Evolutionary conservation across 805 yeast genomes (phyloP).

Genomic region (Nakazawaea laoshanensis): DNA sequence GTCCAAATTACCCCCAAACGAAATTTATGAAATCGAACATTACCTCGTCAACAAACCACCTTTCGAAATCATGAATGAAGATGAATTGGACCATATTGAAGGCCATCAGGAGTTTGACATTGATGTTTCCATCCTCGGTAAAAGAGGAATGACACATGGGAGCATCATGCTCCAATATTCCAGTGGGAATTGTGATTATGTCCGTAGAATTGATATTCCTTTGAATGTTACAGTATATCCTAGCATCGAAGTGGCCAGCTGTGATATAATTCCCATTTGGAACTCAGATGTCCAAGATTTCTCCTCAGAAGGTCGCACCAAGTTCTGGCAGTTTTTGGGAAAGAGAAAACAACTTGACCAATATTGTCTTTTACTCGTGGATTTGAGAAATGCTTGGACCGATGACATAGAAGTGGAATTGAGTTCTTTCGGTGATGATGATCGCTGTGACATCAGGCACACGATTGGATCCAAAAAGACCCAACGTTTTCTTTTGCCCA

Average conservation of each 20-base stretch:
- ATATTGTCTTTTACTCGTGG: conserved; percentile 61
- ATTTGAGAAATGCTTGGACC: conserved; percentile 76
- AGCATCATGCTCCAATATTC: conserved; percentile 59
- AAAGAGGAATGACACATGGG: conserved; percentile 64
- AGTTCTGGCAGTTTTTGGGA: conserved; percentile 6
- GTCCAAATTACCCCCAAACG: conserved; percentile 45
- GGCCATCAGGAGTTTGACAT: conserved; percentile 32
- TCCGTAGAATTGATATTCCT: conserved; percentile 59
- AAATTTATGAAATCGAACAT: conserved; percentile 70
- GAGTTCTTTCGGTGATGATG: conserved; percentile 11
- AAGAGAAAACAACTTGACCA: conserved; percentile 32
- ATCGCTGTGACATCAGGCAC: not conserved
- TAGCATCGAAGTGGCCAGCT: conserved; percentile 65
- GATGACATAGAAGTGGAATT: conserved; percentile 33
- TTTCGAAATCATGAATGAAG: conserved; percentile 41
- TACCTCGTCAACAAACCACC: conserved; percentile 51
- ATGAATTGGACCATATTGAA: conserved; percentile 28
- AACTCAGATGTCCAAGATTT: conserved; percentile 12
- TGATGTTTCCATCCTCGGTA: conserved; percentile 57
- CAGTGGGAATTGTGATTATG: conserved; percentile 37
- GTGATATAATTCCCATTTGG: conserved; percentile 60
- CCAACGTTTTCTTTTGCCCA: conserved; percentile 60
- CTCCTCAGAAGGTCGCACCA: not conserved
- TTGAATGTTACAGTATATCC: conserved; percentile 63
- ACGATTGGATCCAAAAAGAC: conserved; percentile 8